Conservation (phyloP, 1,284 basidiomycete species). For the Ustilago shanxiensis region DNA sequence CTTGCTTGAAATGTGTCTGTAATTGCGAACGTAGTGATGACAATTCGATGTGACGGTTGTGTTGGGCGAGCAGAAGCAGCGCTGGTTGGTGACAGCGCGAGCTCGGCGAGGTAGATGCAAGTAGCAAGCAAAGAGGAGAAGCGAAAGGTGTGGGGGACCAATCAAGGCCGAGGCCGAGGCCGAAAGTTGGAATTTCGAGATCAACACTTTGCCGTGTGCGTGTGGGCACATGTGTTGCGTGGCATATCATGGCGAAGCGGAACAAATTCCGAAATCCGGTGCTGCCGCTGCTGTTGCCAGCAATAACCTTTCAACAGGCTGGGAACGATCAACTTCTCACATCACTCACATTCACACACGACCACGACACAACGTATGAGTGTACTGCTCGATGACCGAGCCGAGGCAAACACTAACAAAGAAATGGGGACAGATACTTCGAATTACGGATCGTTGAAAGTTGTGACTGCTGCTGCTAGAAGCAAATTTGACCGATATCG, state of each 20-base stretch:
- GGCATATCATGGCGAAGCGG: slow-evolving; percentile 5
- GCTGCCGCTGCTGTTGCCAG: neutral
- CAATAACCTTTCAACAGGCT: neutral
- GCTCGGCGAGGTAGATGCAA: slow-evolving; percentile 3
- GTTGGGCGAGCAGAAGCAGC: neutral
- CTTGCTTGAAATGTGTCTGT: neutral
- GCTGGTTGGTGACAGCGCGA: neutral
- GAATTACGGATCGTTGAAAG: neutral
- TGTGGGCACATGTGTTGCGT: slow-evolving; percentile 1
- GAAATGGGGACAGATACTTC: too few relatives aligned
- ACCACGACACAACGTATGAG: too few relatives aligned
- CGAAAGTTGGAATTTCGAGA: slow-evolving; percentile 18
- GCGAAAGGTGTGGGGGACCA: neutral
- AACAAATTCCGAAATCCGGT: neutral
- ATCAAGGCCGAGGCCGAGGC: slow-evolving; percentile 10
- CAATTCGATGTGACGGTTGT: neutral
- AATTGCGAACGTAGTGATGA: neutral
- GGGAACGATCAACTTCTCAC: neutral
- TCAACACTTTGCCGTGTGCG: slow-evolving; percentile 18
- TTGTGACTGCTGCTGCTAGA: neutral
- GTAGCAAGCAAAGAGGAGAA: neutral
- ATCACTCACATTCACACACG: neutral
- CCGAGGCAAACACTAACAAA: too few relatives aligned
- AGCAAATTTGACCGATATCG: neutral
- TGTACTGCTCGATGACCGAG: too few relatives aligned